These are phyloP conservation scores for Pichia sp. DNA, from an alignment of 1,139 yeast species.

Conservation along the genomic window DNA sequence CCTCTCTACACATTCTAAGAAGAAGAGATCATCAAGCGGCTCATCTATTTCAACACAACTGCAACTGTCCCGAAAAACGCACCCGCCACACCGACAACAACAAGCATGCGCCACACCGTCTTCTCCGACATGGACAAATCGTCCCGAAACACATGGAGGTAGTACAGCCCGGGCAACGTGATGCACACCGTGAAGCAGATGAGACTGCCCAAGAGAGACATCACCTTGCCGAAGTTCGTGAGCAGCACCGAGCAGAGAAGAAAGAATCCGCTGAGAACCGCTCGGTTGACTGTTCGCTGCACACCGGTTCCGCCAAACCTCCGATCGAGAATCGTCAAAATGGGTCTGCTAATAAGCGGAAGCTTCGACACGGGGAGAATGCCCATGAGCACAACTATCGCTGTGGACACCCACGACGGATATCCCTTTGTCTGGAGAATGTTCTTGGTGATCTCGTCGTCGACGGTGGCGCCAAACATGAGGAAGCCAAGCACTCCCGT, in stretches of 20 bases:
- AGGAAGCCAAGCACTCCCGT: conserved; percentile 80
- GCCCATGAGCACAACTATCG: conserved; percentile 69
- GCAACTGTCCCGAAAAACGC: conserved; percentile 50
- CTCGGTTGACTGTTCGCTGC: conserved; percentile 20
- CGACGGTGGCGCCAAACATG: conserved; percentile 77
- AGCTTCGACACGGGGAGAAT: conserved; percentile 82
- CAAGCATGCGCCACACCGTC: conserved; percentile 41
- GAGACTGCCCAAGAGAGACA: conserved; percentile 79
- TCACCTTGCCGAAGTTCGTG: conserved; percentile 75
- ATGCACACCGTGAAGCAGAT: conserved; percentile 78
- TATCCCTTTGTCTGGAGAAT: conserved; percentile 67
- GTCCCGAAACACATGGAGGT: conserved; percentile 50
- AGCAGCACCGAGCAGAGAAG: conserved; percentile 53
- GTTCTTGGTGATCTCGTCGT: conserved; percentile 80
- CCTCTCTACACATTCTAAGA: too few species aligned
- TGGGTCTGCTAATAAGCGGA: conserved; percentile 84
- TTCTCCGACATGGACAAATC: conserved; percentile 41
- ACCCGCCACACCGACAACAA: conserved; percentile 41
- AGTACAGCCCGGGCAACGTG: conserved; percentile 70
- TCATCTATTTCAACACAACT: conserved; percentile 19
- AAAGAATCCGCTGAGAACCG: conserved; percentile 28
- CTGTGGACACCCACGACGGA: conserved; percentile 59
- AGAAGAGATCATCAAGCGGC: not conserved
- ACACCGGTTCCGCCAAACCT: not conserved
- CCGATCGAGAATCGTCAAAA: conserved; percentile 61